A percentile compares a stretch with the other conserved stretches of the same genome.
Evolutionary conservation across 805 yeast species (phyloP).

Genomic region (Nadsonia fulvescens): DNA sequence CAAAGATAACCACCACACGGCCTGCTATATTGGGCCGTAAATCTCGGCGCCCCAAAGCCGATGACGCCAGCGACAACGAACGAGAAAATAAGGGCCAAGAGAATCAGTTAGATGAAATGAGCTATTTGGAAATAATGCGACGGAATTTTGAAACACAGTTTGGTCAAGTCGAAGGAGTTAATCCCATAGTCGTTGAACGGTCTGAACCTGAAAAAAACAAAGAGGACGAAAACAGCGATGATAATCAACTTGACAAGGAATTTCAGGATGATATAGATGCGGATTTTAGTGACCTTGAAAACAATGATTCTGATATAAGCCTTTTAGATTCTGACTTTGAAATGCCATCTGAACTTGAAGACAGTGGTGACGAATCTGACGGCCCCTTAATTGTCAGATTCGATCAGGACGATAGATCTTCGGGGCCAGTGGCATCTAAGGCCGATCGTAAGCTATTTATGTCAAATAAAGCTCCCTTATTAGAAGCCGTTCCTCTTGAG

Average conservation of each 20-base stretch:
- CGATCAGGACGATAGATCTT: conserved; percentile 14
- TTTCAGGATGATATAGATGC: conserved; percentile 5
- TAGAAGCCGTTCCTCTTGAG: conserved; percentile 2
- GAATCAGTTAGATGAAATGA: conserved; percentile 6
- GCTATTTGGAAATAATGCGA: conserved; percentile 10
- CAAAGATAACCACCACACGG: no score
- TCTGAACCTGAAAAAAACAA: conserved; percentile 1
- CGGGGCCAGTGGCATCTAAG: conserved; percentile 8
- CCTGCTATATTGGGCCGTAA: no score
- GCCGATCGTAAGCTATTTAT: conserved; percentile 15
- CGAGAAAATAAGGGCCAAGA: conserved; percentile 1
- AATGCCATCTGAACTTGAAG: conserved; percentile 5
- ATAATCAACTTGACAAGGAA: no score
- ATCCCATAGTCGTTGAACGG: conserved; percentile 1
- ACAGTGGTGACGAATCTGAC: conserved; percentile 10
- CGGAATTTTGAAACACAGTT: conserved; percentile 21
- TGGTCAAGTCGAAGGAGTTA: conserved; percentile 7
- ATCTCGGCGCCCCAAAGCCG: background rate
- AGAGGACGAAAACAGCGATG: no score
- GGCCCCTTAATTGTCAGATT: conserved; percentile 19
- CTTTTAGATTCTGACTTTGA: no score
- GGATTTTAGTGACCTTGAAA: conserved; percentile 7
- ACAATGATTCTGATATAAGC: no score
- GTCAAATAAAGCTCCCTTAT: conserved; percentile 8
- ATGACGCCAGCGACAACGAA: background rate